These are phyloP conservation scores for Lasiosphaeria miniovina DNA, from an alignment of 495 filamentous ascomycete species.

Conservation along the genomic window DNA sequence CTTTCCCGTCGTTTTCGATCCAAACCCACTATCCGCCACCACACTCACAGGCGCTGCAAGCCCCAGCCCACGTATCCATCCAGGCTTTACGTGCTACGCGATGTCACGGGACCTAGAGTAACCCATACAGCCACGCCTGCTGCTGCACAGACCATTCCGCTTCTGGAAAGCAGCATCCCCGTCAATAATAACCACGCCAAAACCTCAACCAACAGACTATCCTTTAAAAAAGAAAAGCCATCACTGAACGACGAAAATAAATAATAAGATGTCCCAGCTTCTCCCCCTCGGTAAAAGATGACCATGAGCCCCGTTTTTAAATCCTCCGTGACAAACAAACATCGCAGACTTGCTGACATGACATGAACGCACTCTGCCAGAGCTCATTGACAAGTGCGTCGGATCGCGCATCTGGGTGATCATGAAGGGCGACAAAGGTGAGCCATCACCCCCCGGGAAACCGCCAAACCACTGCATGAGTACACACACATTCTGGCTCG, in stretches of 20 bases:
- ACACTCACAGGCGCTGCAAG: neutral
- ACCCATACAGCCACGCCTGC: too few relatives aligned
- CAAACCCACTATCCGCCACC: neutral
- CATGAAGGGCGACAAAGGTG: constrained; percentile 98
- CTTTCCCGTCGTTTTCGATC: too few relatives aligned
- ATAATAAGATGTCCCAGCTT: constrained; percentile 63
- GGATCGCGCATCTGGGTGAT: constrained; percentile 97
- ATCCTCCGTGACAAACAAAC: too few relatives aligned
- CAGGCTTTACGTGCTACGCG: neutral
- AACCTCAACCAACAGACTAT: too few relatives aligned
- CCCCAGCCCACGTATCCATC: neutral
- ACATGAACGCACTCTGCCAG: constrained; percentile 42
- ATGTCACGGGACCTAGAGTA: neutral
- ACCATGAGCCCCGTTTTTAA: neutral
- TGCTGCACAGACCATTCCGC: too few relatives aligned
- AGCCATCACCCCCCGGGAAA: neutral
- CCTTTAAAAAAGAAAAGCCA: too few relatives aligned
- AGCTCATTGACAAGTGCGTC: constrained; percentile 98
- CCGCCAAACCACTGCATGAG: neutral
- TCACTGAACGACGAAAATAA: neutral
- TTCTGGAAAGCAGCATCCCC: too few relatives aligned
- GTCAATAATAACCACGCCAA: too few relatives aligned
- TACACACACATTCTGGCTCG: neutral
- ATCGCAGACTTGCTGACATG: neutral
- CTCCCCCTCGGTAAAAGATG: constrained; percentile 63